A percentile compares a stretch with the other conserved stretches of the same genome.
phyloP scores from a whole-genome alignment of 768 basidiomycete species.

The Dacryopinax spathularia region DNA sequence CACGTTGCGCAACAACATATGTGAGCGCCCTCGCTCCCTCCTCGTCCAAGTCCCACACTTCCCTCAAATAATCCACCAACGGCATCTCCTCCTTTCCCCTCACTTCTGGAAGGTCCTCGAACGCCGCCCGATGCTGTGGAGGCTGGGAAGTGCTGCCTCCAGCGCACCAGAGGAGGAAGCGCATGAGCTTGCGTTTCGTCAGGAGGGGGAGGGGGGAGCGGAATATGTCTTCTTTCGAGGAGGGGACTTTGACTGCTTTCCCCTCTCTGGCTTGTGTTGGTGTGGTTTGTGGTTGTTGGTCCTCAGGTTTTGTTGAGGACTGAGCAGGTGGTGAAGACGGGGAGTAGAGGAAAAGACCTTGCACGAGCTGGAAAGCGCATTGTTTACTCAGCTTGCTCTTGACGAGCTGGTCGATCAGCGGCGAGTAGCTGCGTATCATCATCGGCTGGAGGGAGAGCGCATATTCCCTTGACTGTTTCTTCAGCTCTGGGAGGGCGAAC shows the following conservation, averaged over 20 bases:
- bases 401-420: slow-evolving; percentile 63
- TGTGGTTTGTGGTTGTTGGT: slow-evolving; percentile 13
- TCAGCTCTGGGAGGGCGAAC: slow-evolving; percentile 18
- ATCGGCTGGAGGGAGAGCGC: slow-evolving; percentile 74
- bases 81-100: slow-evolving; percentile 40
- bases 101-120: slow-evolving; percentile 23
- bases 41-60: slow-evolving; percentile 47
- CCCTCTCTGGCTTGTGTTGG: slow-evolving; percentile 7
- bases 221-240: slow-evolving; percentile 87
- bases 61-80: slow-evolving; percentile 50
- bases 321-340: slow-evolving; percentile 13
- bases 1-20: slow-evolving; percentile 66
- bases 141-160: slow-evolving; percentile 34
- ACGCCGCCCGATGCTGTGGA: slow-evolving; percentile 14
- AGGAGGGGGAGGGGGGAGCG: slow-evolving; percentile 62
- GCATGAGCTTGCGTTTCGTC: slow-evolving; percentile 85
- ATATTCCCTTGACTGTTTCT: slow-evolving; percentile 56
- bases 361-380: slow-evolving; percentile 77
- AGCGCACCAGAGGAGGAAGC: slow-evolving; percentile 70
- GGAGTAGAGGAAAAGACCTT: slow-evolving; percentile 48
- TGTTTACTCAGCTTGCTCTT: slow-evolving; percentile 78
- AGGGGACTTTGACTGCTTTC: slow-evolving; percentile 53
- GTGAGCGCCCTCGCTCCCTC: slow-evolving; percentile 47
- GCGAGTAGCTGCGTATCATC: slow-evolving; percentile 64
- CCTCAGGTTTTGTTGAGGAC: neutral